Conservation (phyloP, 2,329 filamentous ascomycete genomes). For the Tolypocladium cylindrosporum region DNA sequence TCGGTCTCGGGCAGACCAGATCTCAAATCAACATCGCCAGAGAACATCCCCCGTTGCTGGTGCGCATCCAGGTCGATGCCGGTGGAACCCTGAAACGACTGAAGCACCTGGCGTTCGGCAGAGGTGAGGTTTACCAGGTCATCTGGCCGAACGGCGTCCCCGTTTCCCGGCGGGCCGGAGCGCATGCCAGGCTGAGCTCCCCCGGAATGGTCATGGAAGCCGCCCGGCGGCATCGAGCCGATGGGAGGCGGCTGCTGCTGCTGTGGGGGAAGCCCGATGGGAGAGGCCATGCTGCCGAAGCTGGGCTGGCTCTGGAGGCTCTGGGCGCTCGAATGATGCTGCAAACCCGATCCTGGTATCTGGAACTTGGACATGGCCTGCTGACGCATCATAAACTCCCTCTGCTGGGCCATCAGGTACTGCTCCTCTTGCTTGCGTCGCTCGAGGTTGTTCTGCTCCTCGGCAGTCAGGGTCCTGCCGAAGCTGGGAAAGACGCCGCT, state of each 20-base stretch:
- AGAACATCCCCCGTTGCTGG: slow-evolving; percentile 21
- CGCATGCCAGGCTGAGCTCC: slow-evolving; percentile 14
- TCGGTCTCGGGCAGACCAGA: slow-evolving; percentile 38
- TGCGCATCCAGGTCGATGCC: neutral
- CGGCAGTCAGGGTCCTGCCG: slow-evolving; percentile 88
- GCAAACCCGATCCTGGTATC: slow-evolving; percentile 47
- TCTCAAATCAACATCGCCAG: slow-evolving; percentile 25
- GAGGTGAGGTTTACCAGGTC: slow-evolving; percentile 57
- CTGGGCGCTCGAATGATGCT: slow-evolving; percentile 91
- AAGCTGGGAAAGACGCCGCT: slow-evolving; percentile 93
- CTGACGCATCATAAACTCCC: slow-evolving; percentile 83
- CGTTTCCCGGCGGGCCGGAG: slow-evolving; percentile 17
- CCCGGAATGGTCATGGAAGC: slow-evolving; percentile 59
- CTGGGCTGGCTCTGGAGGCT: slow-evolving; percentile 96
- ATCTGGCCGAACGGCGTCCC: slow-evolving; percentile 57
- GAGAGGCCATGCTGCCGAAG: slow-evolving; percentile 90
- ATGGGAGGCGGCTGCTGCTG: slow-evolving; percentile 19
- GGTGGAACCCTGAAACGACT: slow-evolving; percentile 18
- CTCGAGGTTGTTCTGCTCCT: slow-evolving; percentile 96
- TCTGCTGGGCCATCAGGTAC: slow-evolving; percentile 90
- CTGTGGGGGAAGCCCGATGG: slow-evolving; percentile 45
- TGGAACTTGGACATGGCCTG: slow-evolving; percentile 69
- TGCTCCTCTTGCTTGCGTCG: slow-evolving; percentile 97
- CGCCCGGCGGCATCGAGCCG: slow-evolving; percentile 49
- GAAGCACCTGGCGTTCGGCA: slow-evolving; percentile 43